phyloP scores from a whole-genome alignment of 805 yeast genomes.

The Candida taoyuanica region DNA sequence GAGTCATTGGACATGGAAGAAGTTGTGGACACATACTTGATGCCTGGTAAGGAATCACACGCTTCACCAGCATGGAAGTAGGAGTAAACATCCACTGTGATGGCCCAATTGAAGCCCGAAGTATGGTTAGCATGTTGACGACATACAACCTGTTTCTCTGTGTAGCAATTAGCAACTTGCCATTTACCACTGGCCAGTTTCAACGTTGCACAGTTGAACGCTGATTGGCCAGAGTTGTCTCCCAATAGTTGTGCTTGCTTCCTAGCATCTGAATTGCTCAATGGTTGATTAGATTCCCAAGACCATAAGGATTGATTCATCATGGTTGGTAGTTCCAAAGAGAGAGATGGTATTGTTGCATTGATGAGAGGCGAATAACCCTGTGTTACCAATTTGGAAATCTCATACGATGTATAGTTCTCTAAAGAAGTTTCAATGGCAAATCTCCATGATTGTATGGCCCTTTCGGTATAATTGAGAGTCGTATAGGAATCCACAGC shows the following conservation, averaged over 20 bases:
- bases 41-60: conserved; percentile 24
- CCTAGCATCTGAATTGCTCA: conserved; percentile 19
- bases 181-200: conserved; percentile 41
- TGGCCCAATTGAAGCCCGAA: conserved; percentile 36
- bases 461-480: conserved; percentile 9
- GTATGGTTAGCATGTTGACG: conserved; percentile 25
- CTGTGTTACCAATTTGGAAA: conserved; percentile 39
- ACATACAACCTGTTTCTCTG: conserved; percentile 51
- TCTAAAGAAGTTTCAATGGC: conserved; percentile 39
- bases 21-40: conserved; percentile 4
- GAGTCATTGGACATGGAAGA: background rate
- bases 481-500: background rate
- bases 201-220: conserved; percentile 43
- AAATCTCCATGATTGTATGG: conserved; percentile 33
- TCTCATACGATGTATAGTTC: conserved; percentile 35
- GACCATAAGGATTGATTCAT: conserved; percentile 56
- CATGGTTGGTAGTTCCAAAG: conserved; percentile 26
- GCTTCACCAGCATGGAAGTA: conserved; percentile 40
- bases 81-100: conserved; percentile 30
- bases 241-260: conserved; percentile 12
- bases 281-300: conserved; percentile 63
- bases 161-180: conserved; percentile 64
- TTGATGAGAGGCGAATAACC: conserved; percentile 68
- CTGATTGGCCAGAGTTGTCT: conserved; percentile 24
- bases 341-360: conserved; percentile 28